A percentile compares a stretch with the other conserved stretches of the same genome.
Evolutionary conservation across 768 basidiomycete genomes (phyloP).

Genomic region (Coprinopsis marcescibilis): DNA sequence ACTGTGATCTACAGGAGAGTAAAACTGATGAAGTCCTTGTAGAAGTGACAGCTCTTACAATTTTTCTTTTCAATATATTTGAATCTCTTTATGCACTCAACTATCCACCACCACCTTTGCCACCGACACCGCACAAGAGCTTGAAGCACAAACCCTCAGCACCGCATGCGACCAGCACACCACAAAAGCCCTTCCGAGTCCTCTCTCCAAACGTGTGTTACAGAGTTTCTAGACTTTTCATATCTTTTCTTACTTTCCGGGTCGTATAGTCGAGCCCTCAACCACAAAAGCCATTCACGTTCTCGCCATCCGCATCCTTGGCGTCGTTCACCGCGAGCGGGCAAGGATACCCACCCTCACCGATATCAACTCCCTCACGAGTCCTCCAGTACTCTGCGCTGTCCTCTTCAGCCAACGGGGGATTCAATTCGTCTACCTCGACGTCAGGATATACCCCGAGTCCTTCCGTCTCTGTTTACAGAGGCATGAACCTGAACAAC

Average conservation of each 20-base stretch:
- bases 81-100: conserved; percentile 36
- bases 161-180: conserved; percentile 29
- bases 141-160: conserved; percentile 16
- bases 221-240: neutral
- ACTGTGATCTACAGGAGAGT: neutral
- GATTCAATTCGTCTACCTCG: conserved; percentile 24
- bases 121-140: conserved; percentile 28
- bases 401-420: conserved; percentile 26
- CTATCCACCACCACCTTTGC: conserved; percentile 35
- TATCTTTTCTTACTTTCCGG: neutral
- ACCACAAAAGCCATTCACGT: conserved; percentile 38
- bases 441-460: conserved; percentile 32
- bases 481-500: conserved; percentile 31
- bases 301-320: conserved; percentile 31
- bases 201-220: conserved; percentile 37
- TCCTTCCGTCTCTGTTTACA: conserved; percentile 37
- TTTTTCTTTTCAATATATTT: conserved; percentile 36
- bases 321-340: conserved; percentile 17
- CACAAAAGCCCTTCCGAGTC: conserved; percentile 30
- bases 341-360: conserved; percentile 31
- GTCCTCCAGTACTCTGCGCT: conserved; percentile 30
- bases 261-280: conserved; percentile 33
- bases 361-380: conserved; percentile 35
- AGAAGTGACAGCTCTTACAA: conserved; percentile 29
- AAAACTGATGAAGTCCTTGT: neutral